Conservation (phyloP, 1,284 basidiomycete genomes). For the Apiotrichum veenhuisii region DNA sequence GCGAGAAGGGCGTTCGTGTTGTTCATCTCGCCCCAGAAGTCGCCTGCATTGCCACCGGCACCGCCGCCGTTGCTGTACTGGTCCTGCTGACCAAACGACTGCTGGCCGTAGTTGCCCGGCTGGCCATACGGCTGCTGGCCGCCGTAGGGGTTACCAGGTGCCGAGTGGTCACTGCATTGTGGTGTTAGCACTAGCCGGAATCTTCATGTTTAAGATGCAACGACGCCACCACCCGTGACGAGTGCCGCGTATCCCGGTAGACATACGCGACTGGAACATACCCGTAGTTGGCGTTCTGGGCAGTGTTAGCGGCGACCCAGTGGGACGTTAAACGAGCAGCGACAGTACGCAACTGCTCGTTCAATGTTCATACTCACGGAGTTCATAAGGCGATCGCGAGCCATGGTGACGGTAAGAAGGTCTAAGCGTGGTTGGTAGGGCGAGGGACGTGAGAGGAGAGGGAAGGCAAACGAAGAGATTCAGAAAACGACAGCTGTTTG, state of each 20-base stretch:
- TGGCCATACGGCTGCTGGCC: constrained; percentile 10
- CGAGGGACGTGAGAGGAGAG: too few species aligned
- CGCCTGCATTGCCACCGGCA: constrained; percentile 18
- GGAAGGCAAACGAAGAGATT: background rate
- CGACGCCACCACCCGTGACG: background rate
- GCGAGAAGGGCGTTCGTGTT: constrained; percentile 33
- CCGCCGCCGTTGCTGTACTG: constrained; percentile 12
- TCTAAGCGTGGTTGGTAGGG: too few species aligned
- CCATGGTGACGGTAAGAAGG: constrained; percentile 12
- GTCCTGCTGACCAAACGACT: constrained; percentile 6
- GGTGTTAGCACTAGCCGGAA: background rate
- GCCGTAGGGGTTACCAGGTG: constrained; percentile 15
- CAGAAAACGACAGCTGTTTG: background rate
- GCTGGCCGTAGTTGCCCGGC: background rate
- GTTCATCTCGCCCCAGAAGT: constrained; percentile 46
- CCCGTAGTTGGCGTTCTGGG: constrained; percentile 5
- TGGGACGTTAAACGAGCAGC: background rate
- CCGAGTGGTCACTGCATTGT: constrained; percentile 9
- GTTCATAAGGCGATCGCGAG: constrained; percentile 20
- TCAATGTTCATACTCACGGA: constrained; percentile 5
- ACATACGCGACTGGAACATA: constrained; percentile 6
- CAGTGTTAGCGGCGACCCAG: background rate
- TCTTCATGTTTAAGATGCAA: background rate
- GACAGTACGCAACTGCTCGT: background rate
- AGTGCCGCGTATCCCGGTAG: background rate